Conservation (phyloP, 2,329 filamentous ascomycete genomes). For the Microcyclospora pomicola region DNA sequence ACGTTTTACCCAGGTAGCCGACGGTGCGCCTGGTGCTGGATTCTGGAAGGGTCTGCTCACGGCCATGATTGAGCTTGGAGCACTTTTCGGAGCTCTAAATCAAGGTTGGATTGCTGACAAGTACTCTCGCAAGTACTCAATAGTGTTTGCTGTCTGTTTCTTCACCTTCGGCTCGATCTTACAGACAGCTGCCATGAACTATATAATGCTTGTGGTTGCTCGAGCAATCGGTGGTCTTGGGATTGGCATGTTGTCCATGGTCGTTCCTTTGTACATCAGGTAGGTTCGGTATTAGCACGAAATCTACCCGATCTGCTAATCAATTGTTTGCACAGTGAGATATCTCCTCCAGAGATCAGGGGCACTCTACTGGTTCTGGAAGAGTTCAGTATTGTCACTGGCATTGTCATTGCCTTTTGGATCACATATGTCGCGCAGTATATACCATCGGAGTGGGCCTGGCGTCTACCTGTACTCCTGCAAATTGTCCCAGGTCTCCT, state of each 20-base stretch:
- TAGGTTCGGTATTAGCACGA: no score
- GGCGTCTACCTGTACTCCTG: conserved; percentile 34
- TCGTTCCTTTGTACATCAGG: conserved; percentile 25
- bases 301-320: no score
- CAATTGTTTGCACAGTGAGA: conserved; percentile 8
- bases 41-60: conserved; percentile 31
- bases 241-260: conserved; percentile 23
- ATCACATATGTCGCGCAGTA: conserved; percentile 41
- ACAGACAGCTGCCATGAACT: conserved; percentile 18
- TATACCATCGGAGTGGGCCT: conserved; percentile 33
- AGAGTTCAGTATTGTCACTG: conserved; percentile 33
- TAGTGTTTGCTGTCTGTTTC: conserved; percentile 26
- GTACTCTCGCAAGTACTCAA: conserved; percentile 31
- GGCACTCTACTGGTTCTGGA: conserved; percentile 35
- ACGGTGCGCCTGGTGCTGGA: conserved; percentile 10
- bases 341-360: conserved; percentile 25
- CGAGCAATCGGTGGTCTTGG: conserved; percentile 21
- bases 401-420: conserved; percentile 40
- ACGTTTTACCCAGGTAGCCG: conserved; percentile 23
- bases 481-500: conserved; percentile 28
- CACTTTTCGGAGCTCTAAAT: conserved; percentile 23
- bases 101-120: conserved; percentile 27
- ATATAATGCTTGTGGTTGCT: conserved; percentile 19
- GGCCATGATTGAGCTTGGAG: conserved; percentile 30
- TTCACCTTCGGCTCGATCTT: conserved; percentile 35